phyloP scores from a whole-genome alignment of 129 eudicot species.

The Pittosporum tobira region DNA sequence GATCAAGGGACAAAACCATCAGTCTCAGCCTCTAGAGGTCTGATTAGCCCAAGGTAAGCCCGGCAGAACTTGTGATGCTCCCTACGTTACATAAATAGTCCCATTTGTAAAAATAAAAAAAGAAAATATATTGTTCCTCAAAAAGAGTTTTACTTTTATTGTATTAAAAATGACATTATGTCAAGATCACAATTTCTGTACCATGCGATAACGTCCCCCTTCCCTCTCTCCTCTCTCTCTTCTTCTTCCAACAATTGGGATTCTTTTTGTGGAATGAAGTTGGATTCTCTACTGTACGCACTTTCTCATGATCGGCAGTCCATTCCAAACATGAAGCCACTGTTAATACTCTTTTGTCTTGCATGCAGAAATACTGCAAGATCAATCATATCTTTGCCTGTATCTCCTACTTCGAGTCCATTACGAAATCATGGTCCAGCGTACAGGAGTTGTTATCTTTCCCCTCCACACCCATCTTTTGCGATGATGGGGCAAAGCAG shows the following conservation, averaged over 20 bases:
- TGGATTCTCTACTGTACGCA: neutral
- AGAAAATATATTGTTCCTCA: no score
- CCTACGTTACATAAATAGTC: no score
- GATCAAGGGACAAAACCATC: conserved; percentile 27
- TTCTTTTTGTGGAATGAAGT: no score
- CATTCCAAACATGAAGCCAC: neutral
- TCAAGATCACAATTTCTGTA: no score
- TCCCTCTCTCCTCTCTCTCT: no score
- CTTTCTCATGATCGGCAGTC: neutral
- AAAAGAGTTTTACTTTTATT: no score
- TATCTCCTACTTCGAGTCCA: conserved; percentile 82
- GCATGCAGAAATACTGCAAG: conserved; percentile 54
- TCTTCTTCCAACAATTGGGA: no score
- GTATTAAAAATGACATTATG: no score
- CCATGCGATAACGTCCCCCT: no score
- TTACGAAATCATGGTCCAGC: conserved; percentile 44
- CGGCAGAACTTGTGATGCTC: no score
- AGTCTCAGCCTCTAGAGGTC: conserved; percentile 39
- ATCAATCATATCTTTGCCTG: conserved; percentile 74
- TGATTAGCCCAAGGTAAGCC: conserved; percentile 67
- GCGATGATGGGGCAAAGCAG: conserved; percentile 38
- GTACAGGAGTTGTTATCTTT: conserved; percentile 43
- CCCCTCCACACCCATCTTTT: conserved; percentile 76
- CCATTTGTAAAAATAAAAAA: no score
- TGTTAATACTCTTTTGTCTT: neutral